These are phyloP conservation scores for Echinochloa phyllopogon DNA, from an alignment of 176 grass and related monocot species.

Conservation along the genomic window DNA sequence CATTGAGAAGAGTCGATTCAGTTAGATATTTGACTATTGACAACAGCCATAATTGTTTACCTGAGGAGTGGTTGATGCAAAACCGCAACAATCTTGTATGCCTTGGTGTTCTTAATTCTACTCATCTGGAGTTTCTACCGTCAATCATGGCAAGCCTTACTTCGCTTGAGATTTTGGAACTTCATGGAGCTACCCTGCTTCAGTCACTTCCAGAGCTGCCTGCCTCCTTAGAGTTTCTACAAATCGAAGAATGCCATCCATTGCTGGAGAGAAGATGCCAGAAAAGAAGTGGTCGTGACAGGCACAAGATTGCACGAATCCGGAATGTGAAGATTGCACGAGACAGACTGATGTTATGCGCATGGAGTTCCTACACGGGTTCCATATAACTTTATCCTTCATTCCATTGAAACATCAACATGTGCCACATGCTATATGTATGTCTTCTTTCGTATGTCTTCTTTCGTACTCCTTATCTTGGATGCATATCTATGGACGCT, in stretches of 20 bases:
- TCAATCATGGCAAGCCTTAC: background rate
- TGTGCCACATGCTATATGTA: too few relatives aligned
- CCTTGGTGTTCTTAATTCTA: background rate
- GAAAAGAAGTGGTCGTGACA: slow-evolving; percentile 1
- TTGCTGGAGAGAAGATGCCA: background rate
- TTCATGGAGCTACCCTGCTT: background rate
- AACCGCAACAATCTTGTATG: background rate
- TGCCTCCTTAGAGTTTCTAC: background rate
- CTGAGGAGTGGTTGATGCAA: slow-evolving; percentile 36
- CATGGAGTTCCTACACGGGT: background rate
- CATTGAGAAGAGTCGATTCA: background rate
- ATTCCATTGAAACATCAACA: too few relatives aligned
- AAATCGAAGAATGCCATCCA: background rate
- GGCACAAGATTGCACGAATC: slow-evolving; percentile 12
- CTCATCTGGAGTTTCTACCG: slow-evolving; percentile 9
- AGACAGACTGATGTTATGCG: background rate
- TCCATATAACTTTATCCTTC: too few relatives aligned
- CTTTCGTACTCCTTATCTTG: too few relatives aligned
- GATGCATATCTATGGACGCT: too few relatives aligned
- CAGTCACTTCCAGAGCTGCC: slow-evolving; percentile 37
- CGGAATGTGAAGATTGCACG: background rate
- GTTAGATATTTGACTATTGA: background rate
- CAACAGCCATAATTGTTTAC: background rate
- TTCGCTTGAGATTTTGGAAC: background rate
- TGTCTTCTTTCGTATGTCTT: too few relatives aligned